Percentiles rank a stretch among this genome's conserved stretches.
These are phyloP conservation scores for Dichotomocladium elegans DNA, from an alignment of 371 early-diverging fungal species.

Conservation along the genomic window DNA sequence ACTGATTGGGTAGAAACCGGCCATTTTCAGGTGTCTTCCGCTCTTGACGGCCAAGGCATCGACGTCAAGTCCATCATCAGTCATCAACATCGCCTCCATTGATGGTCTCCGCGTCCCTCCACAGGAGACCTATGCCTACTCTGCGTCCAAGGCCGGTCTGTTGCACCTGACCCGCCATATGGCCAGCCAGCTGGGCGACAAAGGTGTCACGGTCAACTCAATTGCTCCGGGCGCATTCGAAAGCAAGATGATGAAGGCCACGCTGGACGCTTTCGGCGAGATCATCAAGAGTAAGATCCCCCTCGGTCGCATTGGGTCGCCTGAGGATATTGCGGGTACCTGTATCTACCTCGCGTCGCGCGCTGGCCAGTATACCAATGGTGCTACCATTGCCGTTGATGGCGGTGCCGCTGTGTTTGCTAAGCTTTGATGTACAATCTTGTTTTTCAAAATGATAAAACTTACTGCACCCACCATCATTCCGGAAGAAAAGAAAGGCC, in stretches of 20 bases:
- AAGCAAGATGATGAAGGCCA: conserved; percentile 86
- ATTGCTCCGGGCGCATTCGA: conserved; percentile 89
- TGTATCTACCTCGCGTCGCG: conserved; percentile 69
- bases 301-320: conserved; percentile 73
- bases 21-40: conserved; percentile 59
- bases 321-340: conserved; percentile 87
- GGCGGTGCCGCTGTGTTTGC: conserved; percentile 65
- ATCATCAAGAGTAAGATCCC: conserved; percentile 57
- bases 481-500: too few relatives aligned
- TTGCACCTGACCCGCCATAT: conserved; percentile 64
- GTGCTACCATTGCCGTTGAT: conserved; percentile 80
- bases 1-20: neutral
- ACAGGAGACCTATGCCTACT: conserved; percentile 66
- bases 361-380: conserved; percentile 83
- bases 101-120: conserved; percentile 54
- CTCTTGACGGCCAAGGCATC: conserved; percentile 65
- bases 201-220: conserved; percentile 75
- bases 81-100: conserved; percentile 69
- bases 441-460: neutral
- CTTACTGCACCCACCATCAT: too few relatives aligned
- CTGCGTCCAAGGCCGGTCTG: conserved; percentile 76
- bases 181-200: conserved; percentile 53
- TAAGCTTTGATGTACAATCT: conserved; percentile 25
- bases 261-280: conserved; percentile 56
- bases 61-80: conserved; percentile 30